A percentile compares a stretch with the other conserved stretches of the same genome.
These are phyloP conservation scores for Cryptococcus maquisensis DNA, from an alignment of 1,284 basidiomycete genomes.

Conservation along the genomic window DNA sequence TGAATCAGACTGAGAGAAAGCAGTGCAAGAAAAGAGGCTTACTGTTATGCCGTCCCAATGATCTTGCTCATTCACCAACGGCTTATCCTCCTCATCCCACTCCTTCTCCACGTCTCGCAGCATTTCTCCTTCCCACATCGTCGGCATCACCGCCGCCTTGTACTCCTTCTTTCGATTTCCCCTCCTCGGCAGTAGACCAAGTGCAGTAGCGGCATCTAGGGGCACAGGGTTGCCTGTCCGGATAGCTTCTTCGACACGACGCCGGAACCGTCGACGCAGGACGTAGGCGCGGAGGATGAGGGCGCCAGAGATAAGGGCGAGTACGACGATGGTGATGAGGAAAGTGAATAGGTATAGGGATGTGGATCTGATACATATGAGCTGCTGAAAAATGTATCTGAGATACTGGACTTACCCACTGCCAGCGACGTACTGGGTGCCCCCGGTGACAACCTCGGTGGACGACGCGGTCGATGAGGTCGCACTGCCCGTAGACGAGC, in stretches of 20 bases:
- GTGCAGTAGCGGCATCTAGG: slow-evolving; percentile 17
- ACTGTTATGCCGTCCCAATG: too few species aligned
- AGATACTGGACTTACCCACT: too few species aligned
- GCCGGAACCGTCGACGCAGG: slow-evolving; percentile 37
- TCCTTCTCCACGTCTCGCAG: slow-evolving; percentile 14
- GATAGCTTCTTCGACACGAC: slow-evolving; percentile 36
- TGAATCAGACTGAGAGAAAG: too few species aligned
- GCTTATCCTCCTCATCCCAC: background rate
- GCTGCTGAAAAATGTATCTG: too few species aligned
- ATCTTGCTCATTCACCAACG: too few species aligned
- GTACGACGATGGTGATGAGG: slow-evolving; percentile 43
- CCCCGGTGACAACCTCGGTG: too few species aligned
- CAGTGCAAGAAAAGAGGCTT: too few species aligned
- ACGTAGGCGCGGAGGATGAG: slow-evolving; percentile 41
- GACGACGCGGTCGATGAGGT: background rate
- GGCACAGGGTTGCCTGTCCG: slow-evolving; percentile 38
- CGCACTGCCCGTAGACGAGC: too few species aligned
- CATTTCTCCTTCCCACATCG: slow-evolving; percentile 41
- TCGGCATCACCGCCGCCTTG: slow-evolving; percentile 35
- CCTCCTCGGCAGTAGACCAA: slow-evolving; percentile 14
- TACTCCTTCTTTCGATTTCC: slow-evolving; percentile 18
- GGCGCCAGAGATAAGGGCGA: slow-evolving; percentile 35
- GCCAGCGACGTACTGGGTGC: too few species aligned
- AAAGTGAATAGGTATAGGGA: slow-evolving; percentile 48
- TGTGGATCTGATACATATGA: slow-evolving; percentile 18